Evolutionary conservation across 1,284 basidiomycete genomes (phyloP).

Genomic region (Fistulina hepatica): DNA sequence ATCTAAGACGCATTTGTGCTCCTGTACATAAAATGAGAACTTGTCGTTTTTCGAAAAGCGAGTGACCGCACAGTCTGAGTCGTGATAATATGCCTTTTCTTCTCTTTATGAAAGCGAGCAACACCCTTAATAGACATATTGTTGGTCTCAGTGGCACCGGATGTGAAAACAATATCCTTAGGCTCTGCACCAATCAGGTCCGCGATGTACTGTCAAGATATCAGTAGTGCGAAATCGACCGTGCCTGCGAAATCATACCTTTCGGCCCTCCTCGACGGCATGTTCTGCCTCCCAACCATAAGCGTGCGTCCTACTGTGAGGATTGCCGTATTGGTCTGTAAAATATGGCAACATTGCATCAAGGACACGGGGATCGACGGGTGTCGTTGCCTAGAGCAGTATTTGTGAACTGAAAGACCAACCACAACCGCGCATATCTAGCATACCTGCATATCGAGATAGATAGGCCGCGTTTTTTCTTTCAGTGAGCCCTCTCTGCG

Average conservation of each 20-base stretch:
- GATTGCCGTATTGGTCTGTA: constrained; percentile 97
- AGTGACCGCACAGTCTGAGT: constrained; percentile 66
- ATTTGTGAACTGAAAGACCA: constrained; percentile 8
- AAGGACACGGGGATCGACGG: constrained; percentile 93
- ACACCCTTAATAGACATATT: constrained; percentile 98
- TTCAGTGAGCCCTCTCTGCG: constrained; percentile 51
- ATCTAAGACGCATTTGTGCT: constrained; percentile 99
- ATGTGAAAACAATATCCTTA: constrained; percentile 97
- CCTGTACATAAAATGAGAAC: constrained; percentile 37
- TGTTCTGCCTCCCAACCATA: constrained; percentile 99
- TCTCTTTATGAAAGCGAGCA: constrained; percentile 87
- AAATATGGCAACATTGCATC: constrained; percentile 96
- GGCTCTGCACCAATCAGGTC: constrained; percentile 87
- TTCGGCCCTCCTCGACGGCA: constrained; percentile 85
- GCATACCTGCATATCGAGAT: constrained; percentile 87
- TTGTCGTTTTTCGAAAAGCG: constrained; percentile 4
- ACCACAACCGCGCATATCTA: neutral
- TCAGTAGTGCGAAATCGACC: constrained; percentile 10
- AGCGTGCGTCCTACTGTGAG: constrained; percentile 95
- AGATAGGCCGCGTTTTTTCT: constrained; percentile 76
- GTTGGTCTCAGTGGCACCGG: constrained; percentile 96
- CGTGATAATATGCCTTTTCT: constrained; percentile 85
- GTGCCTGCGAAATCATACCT: constrained; percentile 34
- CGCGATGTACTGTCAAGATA: constrained; percentile 62
- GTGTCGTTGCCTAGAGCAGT: constrained; percentile 77